phyloP scores from a whole-genome alignment of 2,329 filamentous ascomycete genomes.

The Seiridium unicorne region DNA sequence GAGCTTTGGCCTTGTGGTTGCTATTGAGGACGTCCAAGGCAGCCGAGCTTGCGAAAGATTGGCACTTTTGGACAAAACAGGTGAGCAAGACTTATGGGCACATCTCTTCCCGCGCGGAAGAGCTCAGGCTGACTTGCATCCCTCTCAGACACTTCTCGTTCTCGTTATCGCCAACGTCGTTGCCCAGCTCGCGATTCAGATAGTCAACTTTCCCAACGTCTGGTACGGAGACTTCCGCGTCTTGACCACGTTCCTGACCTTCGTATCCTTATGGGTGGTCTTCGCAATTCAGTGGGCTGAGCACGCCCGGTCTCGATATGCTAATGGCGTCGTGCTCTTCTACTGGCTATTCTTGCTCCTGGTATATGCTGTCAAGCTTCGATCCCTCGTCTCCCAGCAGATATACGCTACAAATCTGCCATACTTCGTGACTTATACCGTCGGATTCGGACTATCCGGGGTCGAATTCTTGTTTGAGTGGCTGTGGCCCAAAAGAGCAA shows the following conservation, averaged over 20 bases:
- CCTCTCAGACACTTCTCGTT: conserved; percentile 55
- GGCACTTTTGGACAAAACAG: conserved; percentile 92
- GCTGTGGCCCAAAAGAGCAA: conserved; percentile 77
- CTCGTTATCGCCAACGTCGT: conserved; percentile 67
- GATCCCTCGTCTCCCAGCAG: conserved; percentile 79
- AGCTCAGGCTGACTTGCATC: not conserved
- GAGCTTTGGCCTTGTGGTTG: conserved; percentile 76
- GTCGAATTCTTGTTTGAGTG: conserved; percentile 79
- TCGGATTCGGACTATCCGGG: conserved; percentile 67
- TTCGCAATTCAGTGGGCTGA: conserved; percentile 84
- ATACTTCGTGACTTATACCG: conserved; percentile 76
- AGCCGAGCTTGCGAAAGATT: conserved; percentile 71
- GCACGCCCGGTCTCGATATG: conserved; percentile 76
- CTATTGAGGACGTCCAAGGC: conserved; percentile 68
- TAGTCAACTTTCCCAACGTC: conserved; percentile 63
- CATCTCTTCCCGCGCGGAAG: not conserved
- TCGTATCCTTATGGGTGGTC: conserved; percentile 71
- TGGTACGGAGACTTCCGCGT: conserved; percentile 85
- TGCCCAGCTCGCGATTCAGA: conserved; percentile 74
- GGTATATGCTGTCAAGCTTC: conserved; percentile 76
- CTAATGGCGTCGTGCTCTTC: conserved; percentile 85
- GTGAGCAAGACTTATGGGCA: conserved; percentile 44
- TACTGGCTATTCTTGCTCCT: conserved; percentile 90
- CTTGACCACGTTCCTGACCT: conserved; percentile 72
- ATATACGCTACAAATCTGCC: conserved; percentile 63